phyloP scores from a whole-genome alignment of 140 eudicot species.

The Ambrosia hybrid region DNA sequence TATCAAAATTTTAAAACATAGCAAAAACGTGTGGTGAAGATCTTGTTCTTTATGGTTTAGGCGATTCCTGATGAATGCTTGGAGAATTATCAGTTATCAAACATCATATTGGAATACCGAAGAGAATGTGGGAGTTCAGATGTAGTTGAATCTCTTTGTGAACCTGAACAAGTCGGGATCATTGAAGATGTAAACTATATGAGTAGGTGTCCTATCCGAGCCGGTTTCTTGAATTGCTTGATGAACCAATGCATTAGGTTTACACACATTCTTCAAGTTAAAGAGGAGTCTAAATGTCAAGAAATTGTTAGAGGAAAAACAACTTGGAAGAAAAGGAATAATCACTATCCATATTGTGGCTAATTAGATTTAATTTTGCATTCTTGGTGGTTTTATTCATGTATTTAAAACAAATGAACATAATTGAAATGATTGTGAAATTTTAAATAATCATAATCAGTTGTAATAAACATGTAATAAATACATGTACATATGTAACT shows the following conservation, averaged over 20 bases:
- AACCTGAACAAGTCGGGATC: slow-evolving; percentile 50
- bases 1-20: neutral
- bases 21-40: neutral
- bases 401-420: slow-evolving; percentile 14
- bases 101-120: slow-evolving; percentile 63
- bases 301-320: slow-evolving; percentile 86
- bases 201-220: slow-evolving; percentile 36
- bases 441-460: slow-evolving; percentile 20
- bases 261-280: slow-evolving; percentile 65
- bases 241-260: slow-evolving; percentile 37
- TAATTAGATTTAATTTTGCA: neutral
- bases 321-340: slow-evolving; percentile 57
- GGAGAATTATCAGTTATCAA: slow-evolving; percentile 63
- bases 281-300: slow-evolving; percentile 55
- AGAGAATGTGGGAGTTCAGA: slow-evolving; percentile 83
- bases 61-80: slow-evolving; percentile 58
- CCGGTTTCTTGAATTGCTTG: slow-evolving; percentile 43
- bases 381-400: too few relatives aligned
- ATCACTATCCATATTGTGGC: slow-evolving; percentile 30
- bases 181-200: slow-evolving; percentile 25
- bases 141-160: slow-evolving; percentile 69
- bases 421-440: slow-evolving; percentile 21
- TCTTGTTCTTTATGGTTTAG: slow-evolving; percentile 27
- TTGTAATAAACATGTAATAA: slow-evolving; percentile 14
- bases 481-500: neutral